Evolutionary conservation across 345 rosid genomes (phyloP), one percentile per base, ranked within the genome.

Genomic region (Bruguiera gymnorhiza): DNA sequence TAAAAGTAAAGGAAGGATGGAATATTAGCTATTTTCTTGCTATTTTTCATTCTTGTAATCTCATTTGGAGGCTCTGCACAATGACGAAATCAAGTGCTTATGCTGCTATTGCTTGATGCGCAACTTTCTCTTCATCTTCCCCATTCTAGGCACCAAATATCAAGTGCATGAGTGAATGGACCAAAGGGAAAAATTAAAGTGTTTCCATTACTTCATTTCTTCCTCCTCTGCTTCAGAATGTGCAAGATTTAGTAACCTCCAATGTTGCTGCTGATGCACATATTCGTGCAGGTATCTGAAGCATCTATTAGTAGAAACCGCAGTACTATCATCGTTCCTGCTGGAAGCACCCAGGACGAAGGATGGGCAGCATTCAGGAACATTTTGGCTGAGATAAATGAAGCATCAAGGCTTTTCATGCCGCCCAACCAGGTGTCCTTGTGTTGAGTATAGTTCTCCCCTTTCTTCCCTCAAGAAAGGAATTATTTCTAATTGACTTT

Each of bases 301-400:
- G 97, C 99, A 78, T 92, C 97, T 31, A 89, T 92, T 32, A 92
- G 88, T 79, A 87, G 99, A 81, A 92, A 88, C 71, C 92, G 97
- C 65, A 95, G 97, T 75, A 95, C 97, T 62, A 95, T 95, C 62
- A 92, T 95, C 61, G 96, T 95, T 60, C 97, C 99, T 29, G 97
- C 97, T 50, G 97, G 99, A 70, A 91, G 75, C 75, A 55, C 88
- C 19, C 78, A 86, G 67, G 97, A 92, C 76, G 99, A 92, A 88
- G 99, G 99, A 15, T 95, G 97, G 99, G 84, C 97, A 46, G 92
- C 97, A 66, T 95, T 95, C 75, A 87, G 97, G 85, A 86, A 92
- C 75, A 90, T 95, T 34, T 80, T 95, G 73, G 97, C 95, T 1
- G 97, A 92, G 80, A 88, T 95, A 43, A 83, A 87, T 70, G 97